These are phyloP conservation scores for Zasmidium angulare DNA, from an alignment of 2,329 filamentous ascomycete genomes.

Conservation along the genomic window DNA sequence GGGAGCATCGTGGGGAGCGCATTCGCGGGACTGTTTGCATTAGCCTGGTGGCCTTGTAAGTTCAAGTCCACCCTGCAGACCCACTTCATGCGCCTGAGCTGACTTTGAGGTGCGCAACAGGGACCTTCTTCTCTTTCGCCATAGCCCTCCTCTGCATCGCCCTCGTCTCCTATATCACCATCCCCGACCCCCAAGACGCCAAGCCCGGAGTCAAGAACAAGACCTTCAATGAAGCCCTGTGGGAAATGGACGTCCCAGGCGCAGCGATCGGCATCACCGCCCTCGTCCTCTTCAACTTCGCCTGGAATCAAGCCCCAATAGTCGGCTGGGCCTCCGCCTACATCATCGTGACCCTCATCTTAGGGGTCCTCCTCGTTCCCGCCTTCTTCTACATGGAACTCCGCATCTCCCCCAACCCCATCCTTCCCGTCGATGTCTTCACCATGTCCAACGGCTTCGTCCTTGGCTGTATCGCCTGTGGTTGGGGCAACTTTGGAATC, in stretches of 20 bases:
- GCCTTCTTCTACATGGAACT: conserved; percentile 31
- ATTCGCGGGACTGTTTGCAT: conserved; percentile 34
- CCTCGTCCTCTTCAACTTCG: conserved; percentile 33
- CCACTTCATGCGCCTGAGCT: too few relatives aligned
- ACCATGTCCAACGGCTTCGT: conserved; percentile 28
- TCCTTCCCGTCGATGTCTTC: conserved; percentile 30
- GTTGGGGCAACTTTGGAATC: conserved; percentile 33
- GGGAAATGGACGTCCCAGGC: conserved; percentile 29
- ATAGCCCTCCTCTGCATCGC: conserved; percentile 21
- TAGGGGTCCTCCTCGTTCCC: conserved; percentile 28
- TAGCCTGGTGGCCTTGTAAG: conserved; percentile 33
- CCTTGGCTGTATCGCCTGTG: conserved; percentile 30
- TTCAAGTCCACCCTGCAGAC: too few relatives aligned
- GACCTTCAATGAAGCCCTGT: conserved; percentile 13
- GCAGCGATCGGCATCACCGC: conserved; percentile 28
- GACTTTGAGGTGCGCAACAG: too few relatives aligned
- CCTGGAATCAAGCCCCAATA: conserved; percentile 34
- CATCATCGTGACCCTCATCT: conserved; percentile 27
- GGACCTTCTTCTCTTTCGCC: conserved; percentile 25
- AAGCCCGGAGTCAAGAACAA: conserved; percentile 19
- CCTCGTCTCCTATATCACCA: conserved; percentile 22
- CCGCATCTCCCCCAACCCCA: conserved; percentile 18
- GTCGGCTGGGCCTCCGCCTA: conserved; percentile 31
- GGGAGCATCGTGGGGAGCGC: conserved; percentile 36
- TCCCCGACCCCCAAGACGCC: conserved; percentile 25